phyloP scores from a whole-genome alignment of 495 filamentous ascomycete genomes.

The Daldinia caldariorum region DNA sequence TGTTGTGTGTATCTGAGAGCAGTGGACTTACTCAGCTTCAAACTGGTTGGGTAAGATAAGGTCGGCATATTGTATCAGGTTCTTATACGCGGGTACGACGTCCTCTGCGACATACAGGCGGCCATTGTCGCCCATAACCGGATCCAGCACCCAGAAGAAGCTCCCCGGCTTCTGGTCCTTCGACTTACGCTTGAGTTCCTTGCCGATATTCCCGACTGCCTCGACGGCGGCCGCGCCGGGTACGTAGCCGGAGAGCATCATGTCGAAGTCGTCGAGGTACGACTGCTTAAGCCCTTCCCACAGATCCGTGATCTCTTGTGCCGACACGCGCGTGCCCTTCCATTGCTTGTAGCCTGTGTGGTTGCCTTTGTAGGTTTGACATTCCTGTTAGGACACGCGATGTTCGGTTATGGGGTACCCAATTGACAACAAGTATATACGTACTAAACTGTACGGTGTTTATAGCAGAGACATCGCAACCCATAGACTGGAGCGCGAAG shows the following conservation, averaged over 20 bases:
- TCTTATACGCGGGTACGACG: constrained; percentile 90
- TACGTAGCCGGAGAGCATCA: constrained; percentile 93
- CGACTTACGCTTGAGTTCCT: constrained; percentile 76
- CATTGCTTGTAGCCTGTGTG: constrained; percentile 90
- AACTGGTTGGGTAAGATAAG: constrained; percentile 96
- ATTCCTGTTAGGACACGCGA: constrained; percentile 11
- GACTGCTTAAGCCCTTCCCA: constrained; percentile 86
- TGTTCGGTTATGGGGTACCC: not conserved
- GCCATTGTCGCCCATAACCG: constrained; percentile 97
- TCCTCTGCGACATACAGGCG: constrained; percentile 88
- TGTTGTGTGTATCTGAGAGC: not conserved
- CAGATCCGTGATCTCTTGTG: constrained; percentile 82
- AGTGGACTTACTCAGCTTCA: constrained; percentile 81
- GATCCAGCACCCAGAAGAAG: constrained; percentile 98
- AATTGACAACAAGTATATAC: constrained; percentile 21
- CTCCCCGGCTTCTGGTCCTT: constrained; percentile 67
- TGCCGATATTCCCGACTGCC: constrained; percentile 82
- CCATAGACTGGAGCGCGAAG: constrained; percentile 89
- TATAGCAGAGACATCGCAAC: constrained; percentile 90
- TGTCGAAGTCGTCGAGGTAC: constrained; percentile 84
- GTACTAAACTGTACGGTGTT: constrained; percentile 96
- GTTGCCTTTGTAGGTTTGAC: constrained; percentile 69
- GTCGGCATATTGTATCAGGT: constrained; percentile 80
- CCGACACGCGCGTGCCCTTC: constrained; percentile 81
- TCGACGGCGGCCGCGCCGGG: constrained; percentile 84